Evolutionary conservation across 1,284 basidiomycete genomes (phyloP), one percentile per base, ranked within the genome.

Genomic region (Hypsizygus ulmarius): DNA sequence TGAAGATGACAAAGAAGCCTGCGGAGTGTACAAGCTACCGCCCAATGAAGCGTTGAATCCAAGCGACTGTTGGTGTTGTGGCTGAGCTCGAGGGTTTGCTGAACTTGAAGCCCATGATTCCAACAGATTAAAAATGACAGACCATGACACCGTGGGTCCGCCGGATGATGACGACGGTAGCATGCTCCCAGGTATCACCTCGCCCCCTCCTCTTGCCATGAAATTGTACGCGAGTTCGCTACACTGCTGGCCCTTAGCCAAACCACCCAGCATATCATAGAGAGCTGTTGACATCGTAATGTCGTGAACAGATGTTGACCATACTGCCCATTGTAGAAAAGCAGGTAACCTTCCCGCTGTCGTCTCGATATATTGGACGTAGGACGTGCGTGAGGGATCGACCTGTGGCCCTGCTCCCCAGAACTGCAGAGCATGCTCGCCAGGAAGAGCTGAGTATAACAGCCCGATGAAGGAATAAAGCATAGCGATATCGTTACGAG

Each of bases 171-270:
- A 71, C 5, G 70, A 64, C 0, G 71, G 60, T 36, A 71, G 43
- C 37, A 64, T 64, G 55, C 75, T 79, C 14, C 83, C 82, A 2
- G 79, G 73, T 43, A 87, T 65, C 7, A 85, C 76, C 50, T 87
- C 85, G 0, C 77, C 76, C 7, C 76, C 75, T 6, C 80, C 84
- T 27, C 83, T 71, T 9, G 81, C 87, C 62, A 93, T 78, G 64
- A 93, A 93, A 61, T 93, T 91, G 69, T 91, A 91, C 0, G 89
- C 84, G 15, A 90, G 73, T 56, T 91, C 87, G 54, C 90, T 91
- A 59, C 90, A 92, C 48, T 84, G 81, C 37, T 88, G 83, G 0
- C 93, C 93, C 39, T 85, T 84, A 0, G 92, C 81, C 16, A 96
- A 75, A n/a, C 93, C 91, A 3, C 80, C 72, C 15, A 96, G 71